Percentiles rank a stretch among this genome's conserved stretches.
These are phyloP conservation scores for Croton setiger DNA, from an alignment of 441 rosid species.

Conservation along the genomic window DNA sequence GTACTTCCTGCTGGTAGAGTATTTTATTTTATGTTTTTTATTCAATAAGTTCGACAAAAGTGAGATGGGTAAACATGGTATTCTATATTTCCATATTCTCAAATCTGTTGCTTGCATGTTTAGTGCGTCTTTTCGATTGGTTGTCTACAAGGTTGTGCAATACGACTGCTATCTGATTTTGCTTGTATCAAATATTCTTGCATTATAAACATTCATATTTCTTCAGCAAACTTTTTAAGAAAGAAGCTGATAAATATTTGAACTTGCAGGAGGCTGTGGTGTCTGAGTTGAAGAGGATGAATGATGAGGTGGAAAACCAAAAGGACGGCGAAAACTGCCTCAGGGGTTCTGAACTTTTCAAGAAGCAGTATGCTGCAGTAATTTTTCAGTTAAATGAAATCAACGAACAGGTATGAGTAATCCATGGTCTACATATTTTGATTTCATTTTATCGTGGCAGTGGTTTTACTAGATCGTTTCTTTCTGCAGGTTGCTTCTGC, in stretches of 20 bases:
- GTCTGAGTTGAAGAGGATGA: constrained; percentile 52
- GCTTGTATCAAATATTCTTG: not conserved
- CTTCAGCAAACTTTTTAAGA: not conserved
- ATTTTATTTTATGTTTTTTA: not conserved
- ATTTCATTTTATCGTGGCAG: constrained; percentile 1
- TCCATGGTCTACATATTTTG: constrained; percentile 16
- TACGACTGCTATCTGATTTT: not conserved
- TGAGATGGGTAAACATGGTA: not conserved
- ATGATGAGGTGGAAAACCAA: constrained; percentile 50
- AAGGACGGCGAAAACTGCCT: constrained; percentile 40
- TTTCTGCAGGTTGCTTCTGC: constrained; percentile 61
- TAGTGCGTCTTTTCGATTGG: not conserved
- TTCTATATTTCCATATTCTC: not conserved
- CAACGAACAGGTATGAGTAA: constrained; percentile 60
- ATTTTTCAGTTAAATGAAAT: constrained; percentile 65
- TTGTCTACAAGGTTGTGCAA: not conserved
- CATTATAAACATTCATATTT: constrained; percentile 6
- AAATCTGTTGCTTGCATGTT: not conserved
- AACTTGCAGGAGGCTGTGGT: constrained; percentile 52
- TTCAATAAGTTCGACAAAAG: not conserved
- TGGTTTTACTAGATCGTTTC: constrained; percentile 16
- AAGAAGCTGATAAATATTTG: constrained; percentile 18
- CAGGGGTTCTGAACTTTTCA: constrained; percentile 58
- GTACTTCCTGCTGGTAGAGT: constrained; percentile 5
- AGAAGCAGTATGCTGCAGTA: constrained; percentile 65